These are phyloP conservation scores for Yamadazyma taylorii DNA, from an alignment of 1,139 yeast species.

Conservation along the genomic window DNA sequence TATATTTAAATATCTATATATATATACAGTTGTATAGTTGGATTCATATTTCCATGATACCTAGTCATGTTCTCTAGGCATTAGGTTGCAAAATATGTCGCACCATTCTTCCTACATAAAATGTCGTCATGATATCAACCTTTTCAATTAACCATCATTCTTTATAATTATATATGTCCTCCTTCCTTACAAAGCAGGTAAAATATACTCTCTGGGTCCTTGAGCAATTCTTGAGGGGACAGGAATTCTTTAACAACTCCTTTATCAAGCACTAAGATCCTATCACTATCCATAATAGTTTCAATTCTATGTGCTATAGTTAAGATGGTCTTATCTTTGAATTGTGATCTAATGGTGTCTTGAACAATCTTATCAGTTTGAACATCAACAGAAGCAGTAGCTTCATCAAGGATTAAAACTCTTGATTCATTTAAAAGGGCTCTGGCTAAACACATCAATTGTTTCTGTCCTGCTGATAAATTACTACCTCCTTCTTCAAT, in stretches of 20 bases:
- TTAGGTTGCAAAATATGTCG: too few relatives aligned
- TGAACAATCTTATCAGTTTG: constrained; percentile 38
- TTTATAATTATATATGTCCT: constrained; percentile 25
- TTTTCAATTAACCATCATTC: too few relatives aligned
- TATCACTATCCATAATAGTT: constrained; percentile 37
- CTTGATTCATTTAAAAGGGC: constrained; percentile 34
- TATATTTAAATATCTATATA: too few relatives aligned
- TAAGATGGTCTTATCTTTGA: constrained; percentile 33
- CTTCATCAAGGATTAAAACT: constrained; percentile 37
- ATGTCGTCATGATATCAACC: too few relatives aligned
- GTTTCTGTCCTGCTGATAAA: constrained; percentile 39
- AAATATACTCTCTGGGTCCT: constrained; percentile 25
- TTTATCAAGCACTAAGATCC: constrained; percentile 31
- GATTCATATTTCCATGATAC: too few relatives aligned
- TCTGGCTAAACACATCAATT: constrained; percentile 38
- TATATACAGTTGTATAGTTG: too few relatives aligned
- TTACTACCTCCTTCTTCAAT: constrained; percentile 34
- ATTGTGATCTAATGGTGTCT: constrained; percentile 32
- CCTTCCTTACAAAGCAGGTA: constrained; percentile 35
- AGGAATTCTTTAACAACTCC: constrained; percentile 36
- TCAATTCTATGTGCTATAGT: constrained; percentile 41
- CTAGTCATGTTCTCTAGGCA: too few relatives aligned
- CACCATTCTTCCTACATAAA: too few relatives aligned
- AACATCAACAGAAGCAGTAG: constrained; percentile 41
- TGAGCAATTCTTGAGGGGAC: constrained; percentile 28